Evolutionary conservation across 108 stramenopile species (phyloP), one percentile per base, ranked within the genome.

Genomic region (Conticribra weissflogii): DNA sequence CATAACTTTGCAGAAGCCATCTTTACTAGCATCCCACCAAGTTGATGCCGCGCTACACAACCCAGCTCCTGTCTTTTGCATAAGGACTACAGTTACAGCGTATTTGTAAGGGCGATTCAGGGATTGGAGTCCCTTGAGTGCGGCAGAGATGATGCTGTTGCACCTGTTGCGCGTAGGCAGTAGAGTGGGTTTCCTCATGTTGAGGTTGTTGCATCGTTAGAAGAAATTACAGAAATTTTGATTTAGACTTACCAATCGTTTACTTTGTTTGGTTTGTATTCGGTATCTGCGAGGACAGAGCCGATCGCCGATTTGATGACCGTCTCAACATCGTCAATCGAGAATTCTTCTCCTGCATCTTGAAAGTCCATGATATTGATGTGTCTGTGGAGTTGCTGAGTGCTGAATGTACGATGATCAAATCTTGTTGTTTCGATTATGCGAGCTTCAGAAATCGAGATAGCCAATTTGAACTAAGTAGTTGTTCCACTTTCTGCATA

Each of bases 61-160:
- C 3, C 89, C 93, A 0, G 89, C 89, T 17, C 93, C 93, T 44
- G 83, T 88, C 59, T 90, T 90, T 25, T 94, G 90, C 93, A 90
- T 94, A 50, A 94, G 80, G 19, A 91, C 81, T 50, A 85, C 88
- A 0, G 87, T 88, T 18, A 92, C 63, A 28, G 83, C 72, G 56
- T 94, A 92, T 50, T 94, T 91, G 83, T 84, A 92, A 2, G 93
- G 93, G 28, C 89, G 84, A 74, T 85, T 88, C 19, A 90, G 68
- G 16, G 84, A 81, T 53, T 92, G 90, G 12, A 91, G 76, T 34
- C 89, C 90, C 53, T 87, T 91, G 32, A 94, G 66, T 18, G 84
- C 76, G 21, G 81, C 61, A 32, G 86, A 83, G 45, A 90, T 90
- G 41, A 94, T 91, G 34, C 57, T 67, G 72, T 94, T 88, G 34